Base-by-base conservation (phyloP, 306 rosid genomes). In the Ceratonia siliqua region DNA sequence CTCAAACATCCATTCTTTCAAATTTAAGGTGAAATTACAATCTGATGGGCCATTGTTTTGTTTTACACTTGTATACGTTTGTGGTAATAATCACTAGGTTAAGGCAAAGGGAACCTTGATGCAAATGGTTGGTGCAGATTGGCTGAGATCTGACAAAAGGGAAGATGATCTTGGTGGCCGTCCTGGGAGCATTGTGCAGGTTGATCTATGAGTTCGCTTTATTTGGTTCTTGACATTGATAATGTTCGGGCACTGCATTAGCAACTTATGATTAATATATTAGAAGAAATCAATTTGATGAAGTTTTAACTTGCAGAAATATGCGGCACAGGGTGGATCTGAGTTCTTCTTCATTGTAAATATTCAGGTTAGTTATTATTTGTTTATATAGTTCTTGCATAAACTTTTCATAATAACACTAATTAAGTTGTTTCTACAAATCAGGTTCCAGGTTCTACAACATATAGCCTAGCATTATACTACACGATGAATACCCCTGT, bases 101-200 rank as follows among this genome's bases (percentile, higher is more conserved):
- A 92, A 89, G 83, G 96, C 99, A 61, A 92, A 86, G 66, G 83
- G 88, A 73, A 88, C 99, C 57, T 79, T 87, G 83, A 94, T 90
- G 99, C 91, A 87, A 85, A 74, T 94, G 92, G 93, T 90, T 66
- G 96, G 93, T 57, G 97, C 93, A n/a, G 99, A 94, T 82, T 94
- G 99, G 97, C 79, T 91, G 53, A 78, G 83, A 85, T 94, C 96
- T 55, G 90, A 90, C 81, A 83, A 75, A 78, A 94, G 95, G 89
- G 97, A 90, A 78, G 99, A 90, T 78, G 83, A 92, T 84, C 96
- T 94, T 42, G 88, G 90, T 68, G 84, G 93, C 70, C 97, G 96
- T 33, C 88, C 81, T 64, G 88, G 89, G 76, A 76, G 97, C 81
- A 90, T 94, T 48, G 93, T 88, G 77, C 97, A 91, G 98, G 98